Evolutionary conservation across 2,329 filamentous ascomycete genomes (phyloP).

Genomic region (Cladosporium oxysporum): DNA sequence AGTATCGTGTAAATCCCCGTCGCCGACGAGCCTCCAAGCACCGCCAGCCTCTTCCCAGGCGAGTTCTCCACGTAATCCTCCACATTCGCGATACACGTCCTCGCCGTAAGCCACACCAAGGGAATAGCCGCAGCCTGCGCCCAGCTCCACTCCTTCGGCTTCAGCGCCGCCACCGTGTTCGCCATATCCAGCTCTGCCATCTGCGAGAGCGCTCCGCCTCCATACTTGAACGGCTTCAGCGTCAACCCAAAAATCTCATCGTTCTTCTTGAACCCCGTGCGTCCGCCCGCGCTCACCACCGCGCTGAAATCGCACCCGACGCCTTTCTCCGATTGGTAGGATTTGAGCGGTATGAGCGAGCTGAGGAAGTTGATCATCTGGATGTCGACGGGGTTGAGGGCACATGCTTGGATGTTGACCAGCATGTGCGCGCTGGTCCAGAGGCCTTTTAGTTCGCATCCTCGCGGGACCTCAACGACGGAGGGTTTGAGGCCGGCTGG

Average conservation of each 20-base stretch:
- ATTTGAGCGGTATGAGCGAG: conserved; percentile 28
- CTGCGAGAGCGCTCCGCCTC: conserved; percentile 33
- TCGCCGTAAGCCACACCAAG: conserved; percentile 38
- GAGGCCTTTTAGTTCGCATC: conserved; percentile 26
- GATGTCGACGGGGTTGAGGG: conserved; percentile 40
- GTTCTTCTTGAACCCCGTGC: conserved; percentile 30
- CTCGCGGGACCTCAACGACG: conserved; percentile 26
- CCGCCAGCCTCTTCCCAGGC: conserved; percentile 32
- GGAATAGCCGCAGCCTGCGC: conserved; percentile 36
- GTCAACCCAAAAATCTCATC: conserved; percentile 40
- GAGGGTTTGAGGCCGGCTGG: conserved; percentile 32
- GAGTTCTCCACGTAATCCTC: conserved; percentile 30
- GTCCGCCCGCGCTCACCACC: conserved; percentile 29
- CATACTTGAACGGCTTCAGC: conserved; percentile 29
- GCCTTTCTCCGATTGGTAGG: conserved; percentile 31
- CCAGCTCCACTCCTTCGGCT: conserved; percentile 34
- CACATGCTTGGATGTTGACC: conserved; percentile 36
- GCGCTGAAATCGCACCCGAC: conserved; percentile 37
- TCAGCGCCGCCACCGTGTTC: conserved; percentile 30
- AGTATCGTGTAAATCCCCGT: conserved; percentile 39
- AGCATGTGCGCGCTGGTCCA: conserved; percentile 32
- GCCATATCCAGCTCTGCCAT: conserved; percentile 33
- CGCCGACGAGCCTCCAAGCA: conserved; percentile 36
- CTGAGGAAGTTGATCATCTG: conserved; percentile 39
- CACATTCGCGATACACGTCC: conserved; percentile 34